Conservation (phyloP, 2,329 filamentous ascomycete species). For the Colletotrichum brevisporum region DNA sequence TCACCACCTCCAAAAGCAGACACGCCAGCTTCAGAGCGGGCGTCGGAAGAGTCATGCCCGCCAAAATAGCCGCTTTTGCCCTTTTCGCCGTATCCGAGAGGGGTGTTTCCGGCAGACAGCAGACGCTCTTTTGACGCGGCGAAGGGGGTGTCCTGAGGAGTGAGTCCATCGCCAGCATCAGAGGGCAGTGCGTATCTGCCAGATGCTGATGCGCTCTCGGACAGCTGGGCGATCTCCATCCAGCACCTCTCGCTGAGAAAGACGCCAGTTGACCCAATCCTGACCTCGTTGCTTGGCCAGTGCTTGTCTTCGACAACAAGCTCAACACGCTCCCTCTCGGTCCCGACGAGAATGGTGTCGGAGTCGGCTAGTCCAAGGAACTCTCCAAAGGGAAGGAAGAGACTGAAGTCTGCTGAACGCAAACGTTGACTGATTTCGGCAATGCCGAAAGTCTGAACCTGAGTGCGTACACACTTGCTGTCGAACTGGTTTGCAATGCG, state of each 20-base stretch:
- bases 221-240: conserved; percentile 87
- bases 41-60: conserved; percentile 79
- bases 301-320: conserved; percentile 91
- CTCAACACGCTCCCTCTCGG: conserved; percentile 92
- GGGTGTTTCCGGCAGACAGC: conserved; percentile 66
- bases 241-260: conserved; percentile 97
- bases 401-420: conserved; percentile 92
- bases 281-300: conserved; percentile 93
- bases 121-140: conserved; percentile 74
- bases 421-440: conserved; percentile 96
- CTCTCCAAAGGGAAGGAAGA: conserved; percentile 96
- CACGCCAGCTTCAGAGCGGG: conserved; percentile 89
- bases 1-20: conserved; percentile 94
- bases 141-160: conserved; percentile 73
- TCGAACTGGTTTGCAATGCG: conserved; percentile 99
- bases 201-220: conserved; percentile 70
- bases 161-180: conserved; percentile 74
- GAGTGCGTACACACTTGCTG: conserved; percentile 96
- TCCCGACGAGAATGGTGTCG: conserved; percentile 89
- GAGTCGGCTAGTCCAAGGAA: conserved; percentile 91
- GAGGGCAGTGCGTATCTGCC: conserved; percentile 68
- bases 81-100: conserved; percentile 80
- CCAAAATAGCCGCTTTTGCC: conserved; percentile 85
- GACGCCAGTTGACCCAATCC: conserved; percentile 90
- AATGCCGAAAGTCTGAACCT: conserved; percentile 95